Conservation (phyloP, 495 filamentous ascomycete species). For the Daldinia caldariorum region DNA sequence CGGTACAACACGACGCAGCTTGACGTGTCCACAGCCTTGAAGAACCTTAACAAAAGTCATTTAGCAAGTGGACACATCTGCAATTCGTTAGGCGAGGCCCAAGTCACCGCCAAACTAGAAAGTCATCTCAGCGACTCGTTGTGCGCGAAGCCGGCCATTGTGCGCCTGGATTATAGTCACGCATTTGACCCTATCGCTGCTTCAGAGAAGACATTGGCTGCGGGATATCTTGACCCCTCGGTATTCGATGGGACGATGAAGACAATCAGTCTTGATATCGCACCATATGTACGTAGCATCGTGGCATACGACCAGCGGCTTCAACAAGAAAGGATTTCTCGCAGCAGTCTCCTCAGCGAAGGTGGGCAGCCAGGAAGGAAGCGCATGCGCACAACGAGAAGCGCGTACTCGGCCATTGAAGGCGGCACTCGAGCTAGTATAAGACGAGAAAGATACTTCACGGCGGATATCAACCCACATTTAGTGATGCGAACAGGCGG, state of each 20-base stretch:
- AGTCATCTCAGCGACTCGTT: conserved; percentile 36
- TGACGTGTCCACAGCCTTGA: conserved; percentile 49
- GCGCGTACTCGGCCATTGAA: conserved; percentile 83
- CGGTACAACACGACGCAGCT: conserved; percentile 40
- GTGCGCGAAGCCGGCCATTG: conserved; percentile 40
- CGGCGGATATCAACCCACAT: conserved; percentile 68
- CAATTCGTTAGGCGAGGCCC: conserved; percentile 45
- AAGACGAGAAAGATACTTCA: conserved; percentile 82
- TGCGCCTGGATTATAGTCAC: conserved; percentile 57
- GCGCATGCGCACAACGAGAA: conserved; percentile 76
- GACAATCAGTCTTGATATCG: conserved; percentile 76
- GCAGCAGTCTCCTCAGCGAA: conserved; percentile 69
- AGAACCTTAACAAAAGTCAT: conserved; percentile 48
- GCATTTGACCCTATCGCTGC: conserved; percentile 68
- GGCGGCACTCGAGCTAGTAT: conserved; percentile 77
- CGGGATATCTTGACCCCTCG: conserved; percentile 62
- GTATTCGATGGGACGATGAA: conserved; percentile 74
- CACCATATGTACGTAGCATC: conserved; percentile 84
- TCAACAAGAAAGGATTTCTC: conserved; percentile 69
- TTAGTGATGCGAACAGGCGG: conserved; percentile 74
- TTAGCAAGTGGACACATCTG: conserved; percentile 22
- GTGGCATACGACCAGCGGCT: conserved; percentile 76
- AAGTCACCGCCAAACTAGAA: conserved; percentile 45
- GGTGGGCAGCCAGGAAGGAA: conserved; percentile 65
- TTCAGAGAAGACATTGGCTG: conserved; percentile 52